Evolutionary conservation across 164 flowering plant species (phyloP).

Genomic region (Piper longum): DNA sequence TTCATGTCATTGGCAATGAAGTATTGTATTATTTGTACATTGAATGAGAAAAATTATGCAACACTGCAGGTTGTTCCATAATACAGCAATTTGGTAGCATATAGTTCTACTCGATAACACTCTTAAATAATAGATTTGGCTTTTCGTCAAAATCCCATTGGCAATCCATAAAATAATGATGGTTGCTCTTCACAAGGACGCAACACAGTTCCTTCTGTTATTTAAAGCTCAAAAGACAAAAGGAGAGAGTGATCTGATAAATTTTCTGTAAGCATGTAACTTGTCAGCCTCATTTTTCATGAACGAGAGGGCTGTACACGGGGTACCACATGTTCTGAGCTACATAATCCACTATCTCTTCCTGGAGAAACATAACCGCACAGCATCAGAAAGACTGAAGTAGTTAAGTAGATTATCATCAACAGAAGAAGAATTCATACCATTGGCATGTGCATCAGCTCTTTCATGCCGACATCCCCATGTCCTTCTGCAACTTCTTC

Average conservation of each 20-base stretch:
- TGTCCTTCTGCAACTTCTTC: constrained; percentile 85
- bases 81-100: neutral
- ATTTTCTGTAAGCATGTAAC: too few species aligned
- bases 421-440: constrained; percentile 17
- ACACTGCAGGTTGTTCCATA: neutral
- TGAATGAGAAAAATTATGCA: neutral
- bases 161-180: neutral
- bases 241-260: neutral
- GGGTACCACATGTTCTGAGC: constrained; percentile 87
- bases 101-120: neutral
- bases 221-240: neutral
- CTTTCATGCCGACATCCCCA: constrained; percentile 60
- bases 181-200: neutral
- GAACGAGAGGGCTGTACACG: constrained; percentile 82
- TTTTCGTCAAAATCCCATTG: neutral
- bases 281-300: constrained; percentile 16
- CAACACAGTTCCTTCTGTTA: neutral
- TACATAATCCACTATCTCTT: constrained; percentile 53
- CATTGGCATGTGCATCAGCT: constrained; percentile 72
- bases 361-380: constrained; percentile 28
- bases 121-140: too few species aligned
- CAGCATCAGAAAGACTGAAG: neutral
- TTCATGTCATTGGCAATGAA: too few species aligned
- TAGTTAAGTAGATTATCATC: neutral
- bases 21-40: too few species aligned